phyloP scores from a whole-genome alignment of 148 eudicot genomes.

The Beta vulgaris region DNA sequence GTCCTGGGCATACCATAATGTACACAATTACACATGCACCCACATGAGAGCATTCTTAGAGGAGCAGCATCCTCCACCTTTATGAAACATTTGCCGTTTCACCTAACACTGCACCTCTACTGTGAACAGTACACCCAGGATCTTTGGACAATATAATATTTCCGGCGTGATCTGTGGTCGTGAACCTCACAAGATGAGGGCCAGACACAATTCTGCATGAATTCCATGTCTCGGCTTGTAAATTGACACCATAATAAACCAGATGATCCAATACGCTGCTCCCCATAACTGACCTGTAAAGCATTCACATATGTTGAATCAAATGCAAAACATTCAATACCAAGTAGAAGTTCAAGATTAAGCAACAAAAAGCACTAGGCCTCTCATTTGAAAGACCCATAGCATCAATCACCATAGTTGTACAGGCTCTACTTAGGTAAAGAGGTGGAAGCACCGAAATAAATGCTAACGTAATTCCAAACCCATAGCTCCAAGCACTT shows the following conservation, averaged over 20 bases:
- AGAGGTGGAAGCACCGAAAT: neutral
- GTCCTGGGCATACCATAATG: neutral
- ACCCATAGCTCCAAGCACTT: neutral
- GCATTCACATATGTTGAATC: neutral
- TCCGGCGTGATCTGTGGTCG: conserved; percentile 50
- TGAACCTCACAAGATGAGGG: conserved; percentile 41
- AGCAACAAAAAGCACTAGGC: neutral
- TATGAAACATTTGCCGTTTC: conserved; percentile 4
- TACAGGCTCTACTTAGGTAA: neutral
- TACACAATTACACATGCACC: neutral
- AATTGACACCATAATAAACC: conserved; percentile 56
- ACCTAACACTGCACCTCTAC: conserved; percentile 24
- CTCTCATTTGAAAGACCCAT: neutral
- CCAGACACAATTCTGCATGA: conserved; percentile 63
- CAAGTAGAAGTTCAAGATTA: neutral
- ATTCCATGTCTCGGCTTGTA: conserved; percentile 55
- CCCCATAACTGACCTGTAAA: conserved; percentile 80
- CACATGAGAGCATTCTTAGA: neutral
- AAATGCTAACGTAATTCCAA: neutral
- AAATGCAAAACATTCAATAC: neutral
- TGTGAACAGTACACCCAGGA: conserved; percentile 30
- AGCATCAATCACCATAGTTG: neutral
- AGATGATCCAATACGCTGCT: conserved; percentile 82
- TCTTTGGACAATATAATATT: conserved; percentile 54
- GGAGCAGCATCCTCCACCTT: neutral